These are phyloP conservation scores for Aureobasidium sp. DNA, from an alignment of 2,329 filamentous ascomycete genomes.

Conservation along the genomic window DNA sequence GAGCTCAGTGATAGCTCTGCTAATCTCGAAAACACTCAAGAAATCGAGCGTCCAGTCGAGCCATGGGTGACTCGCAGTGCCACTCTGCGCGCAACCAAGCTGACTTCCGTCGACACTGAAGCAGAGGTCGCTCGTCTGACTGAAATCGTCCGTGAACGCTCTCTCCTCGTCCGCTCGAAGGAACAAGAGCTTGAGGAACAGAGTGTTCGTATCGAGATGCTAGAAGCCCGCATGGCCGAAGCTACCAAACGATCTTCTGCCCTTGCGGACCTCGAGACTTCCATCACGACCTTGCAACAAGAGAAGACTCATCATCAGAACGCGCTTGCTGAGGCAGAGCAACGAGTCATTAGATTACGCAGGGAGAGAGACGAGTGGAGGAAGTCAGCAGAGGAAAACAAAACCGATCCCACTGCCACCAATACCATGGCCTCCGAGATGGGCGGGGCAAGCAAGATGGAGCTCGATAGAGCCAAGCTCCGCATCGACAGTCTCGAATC, in stretches of 20 bases:
- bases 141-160: conserved; percentile 71
- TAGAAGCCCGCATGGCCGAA: conserved; percentile 81
- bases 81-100: conserved; percentile 75
- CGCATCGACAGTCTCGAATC: conserved; percentile 59
- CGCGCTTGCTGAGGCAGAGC: conserved; percentile 47
- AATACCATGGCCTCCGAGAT: conserved; percentile 34
- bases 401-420: conserved; percentile 42
- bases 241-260: conserved; percentile 68
- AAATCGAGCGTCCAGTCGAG: conserved; percentile 62
- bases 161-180: conserved; percentile 41
- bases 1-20: conserved; percentile 59
- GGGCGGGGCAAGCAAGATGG: conserved; percentile 59
- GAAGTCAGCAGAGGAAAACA: conserved; percentile 54
- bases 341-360: conserved; percentile 39
- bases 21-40: conserved; percentile 37
- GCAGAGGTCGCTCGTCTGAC: conserved; percentile 75
- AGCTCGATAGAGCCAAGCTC: conserved; percentile 66
- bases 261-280: conserved; percentile 56
- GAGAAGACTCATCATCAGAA: conserved; percentile 24
- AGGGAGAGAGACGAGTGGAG: conserved; percentile 61
- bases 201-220: conserved; percentile 85
- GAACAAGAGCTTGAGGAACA: conserved; percentile 81
- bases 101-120: conserved; percentile 72
- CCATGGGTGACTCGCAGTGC: conserved; percentile 81
- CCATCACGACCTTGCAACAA: conserved; percentile 48